Conservation (phyloP, 257 asterid species). For the Nicotiana paniculata region DNA sequence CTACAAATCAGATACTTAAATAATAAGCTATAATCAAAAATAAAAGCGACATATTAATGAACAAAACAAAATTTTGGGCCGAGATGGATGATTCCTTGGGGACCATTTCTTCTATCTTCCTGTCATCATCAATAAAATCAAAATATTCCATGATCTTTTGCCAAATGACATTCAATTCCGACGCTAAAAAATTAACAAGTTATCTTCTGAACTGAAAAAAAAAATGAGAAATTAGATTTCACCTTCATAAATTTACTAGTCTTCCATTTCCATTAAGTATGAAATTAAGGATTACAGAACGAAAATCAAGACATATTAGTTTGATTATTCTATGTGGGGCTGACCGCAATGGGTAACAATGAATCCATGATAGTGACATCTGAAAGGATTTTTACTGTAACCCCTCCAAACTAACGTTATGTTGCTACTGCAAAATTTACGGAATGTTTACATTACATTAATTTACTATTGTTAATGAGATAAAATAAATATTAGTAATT, state of each 20-base stretch:
- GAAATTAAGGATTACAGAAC: not conserved
- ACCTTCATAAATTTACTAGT: not conserved
- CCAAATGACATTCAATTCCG: not conserved
- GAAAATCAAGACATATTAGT: not conserved
- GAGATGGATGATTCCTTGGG: not conserved
- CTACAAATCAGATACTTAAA: too few species aligned
- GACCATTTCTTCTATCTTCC: not conserved
- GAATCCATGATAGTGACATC: not conserved
- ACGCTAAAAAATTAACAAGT: not conserved
- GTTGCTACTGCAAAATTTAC: too few species aligned
- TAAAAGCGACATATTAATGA: not conserved
- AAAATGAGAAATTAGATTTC: not conserved
- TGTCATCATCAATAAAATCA: not conserved
- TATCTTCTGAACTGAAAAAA: not conserved
- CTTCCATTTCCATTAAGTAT: not conserved
- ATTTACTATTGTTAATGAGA: too few species aligned
- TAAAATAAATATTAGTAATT: too few species aligned
- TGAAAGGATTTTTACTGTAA: not conserved
- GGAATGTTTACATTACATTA: too few species aligned
- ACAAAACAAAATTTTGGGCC: not conserved
- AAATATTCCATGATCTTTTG: too few species aligned
- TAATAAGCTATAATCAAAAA: not conserved
- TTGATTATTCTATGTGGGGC: not conserved
- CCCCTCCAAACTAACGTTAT: too few species aligned
- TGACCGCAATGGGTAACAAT: not conserved